These are phyloP conservation scores for Aspergillus flavus DNA, from an alignment of 2,329 filamentous ascomycete genomes.

Conservation along the genomic window DNA sequence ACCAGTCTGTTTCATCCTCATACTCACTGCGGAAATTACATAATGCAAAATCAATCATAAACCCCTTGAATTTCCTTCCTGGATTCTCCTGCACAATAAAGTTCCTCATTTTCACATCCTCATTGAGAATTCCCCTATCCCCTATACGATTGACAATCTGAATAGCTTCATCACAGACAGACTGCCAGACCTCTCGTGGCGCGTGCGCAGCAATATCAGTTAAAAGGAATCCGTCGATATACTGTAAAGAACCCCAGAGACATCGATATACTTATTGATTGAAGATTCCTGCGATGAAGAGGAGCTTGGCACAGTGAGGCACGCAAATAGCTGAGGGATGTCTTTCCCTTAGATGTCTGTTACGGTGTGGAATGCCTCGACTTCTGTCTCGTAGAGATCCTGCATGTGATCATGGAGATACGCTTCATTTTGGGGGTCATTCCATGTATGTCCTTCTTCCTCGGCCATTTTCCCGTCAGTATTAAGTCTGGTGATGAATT, in stretches of 20 bases:
- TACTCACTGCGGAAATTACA: constrained; percentile 18
- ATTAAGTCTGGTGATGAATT: constrained; percentile 11
- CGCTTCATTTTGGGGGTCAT: constrained; percentile 17
- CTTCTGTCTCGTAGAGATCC: constrained; percentile 18
- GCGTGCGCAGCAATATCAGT: constrained; percentile 14
- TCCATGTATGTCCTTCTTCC: constrained; percentile 11
- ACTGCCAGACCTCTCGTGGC: constrained; percentile 17
- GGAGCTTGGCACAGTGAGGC: not conserved
- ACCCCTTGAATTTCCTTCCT: constrained; percentile 7
- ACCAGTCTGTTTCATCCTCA: constrained; percentile 17
- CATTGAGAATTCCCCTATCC: constrained; percentile 22
- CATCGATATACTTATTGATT: constrained; percentile 8
- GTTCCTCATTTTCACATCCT: constrained; percentile 23
- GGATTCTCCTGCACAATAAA: constrained; percentile 10
- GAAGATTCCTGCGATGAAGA: not conserved
- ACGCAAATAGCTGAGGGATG: constrained; percentile 18
- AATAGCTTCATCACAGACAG: constrained; percentile 26
- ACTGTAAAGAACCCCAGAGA: constrained; percentile 22
- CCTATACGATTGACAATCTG: constrained; percentile 17
- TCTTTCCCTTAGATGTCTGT: constrained; percentile 21
- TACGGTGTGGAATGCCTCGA: constrained; percentile 17
- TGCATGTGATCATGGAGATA: constrained; percentile 18
- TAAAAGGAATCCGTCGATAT: constrained; percentile 19
- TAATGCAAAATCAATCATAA: constrained; percentile 20
- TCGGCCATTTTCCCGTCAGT: not conserved